Conservation (phyloP, 768 basidiomycete species). For the Tricholoma sp. region DNA sequence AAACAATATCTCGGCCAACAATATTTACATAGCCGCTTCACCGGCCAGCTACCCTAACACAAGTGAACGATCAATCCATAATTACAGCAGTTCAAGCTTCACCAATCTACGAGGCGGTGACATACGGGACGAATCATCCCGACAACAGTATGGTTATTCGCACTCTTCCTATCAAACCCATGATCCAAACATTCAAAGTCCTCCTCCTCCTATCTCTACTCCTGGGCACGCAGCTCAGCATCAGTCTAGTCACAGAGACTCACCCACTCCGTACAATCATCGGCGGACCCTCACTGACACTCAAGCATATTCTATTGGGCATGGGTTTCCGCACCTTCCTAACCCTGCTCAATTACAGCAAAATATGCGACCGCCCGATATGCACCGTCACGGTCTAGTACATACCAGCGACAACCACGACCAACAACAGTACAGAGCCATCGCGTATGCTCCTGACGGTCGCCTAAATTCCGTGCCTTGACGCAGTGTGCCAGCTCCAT, state of each 20-base stretch:
- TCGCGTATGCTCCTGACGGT: conserved; percentile 40
- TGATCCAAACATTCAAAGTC: conserved; percentile 34
- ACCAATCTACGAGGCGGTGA: conserved; percentile 30
- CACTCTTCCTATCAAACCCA: conserved; percentile 42
- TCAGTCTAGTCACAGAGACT: conserved; percentile 36
- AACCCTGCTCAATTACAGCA: conserved; percentile 37
- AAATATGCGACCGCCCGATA: conserved; percentile 38
- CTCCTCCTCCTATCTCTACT: conserved; percentile 30
- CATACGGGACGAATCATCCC: conserved; percentile 36
- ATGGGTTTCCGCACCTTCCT: conserved; percentile 45
- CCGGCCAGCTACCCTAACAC: conserved; percentile 42
- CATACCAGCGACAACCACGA: conserved; percentile 23
- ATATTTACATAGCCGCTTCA: conserved; percentile 31
- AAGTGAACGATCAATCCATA: conserved; percentile 44
- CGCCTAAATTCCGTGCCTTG: conserved; percentile 43
- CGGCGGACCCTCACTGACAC: conserved; percentile 57
- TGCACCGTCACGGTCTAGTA: conserved; percentile 34
- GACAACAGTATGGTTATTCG: conserved; percentile 50
- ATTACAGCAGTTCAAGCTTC: conserved; percentile 45
- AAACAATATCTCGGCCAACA: conserved; percentile 14
- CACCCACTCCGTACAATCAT: conserved; percentile 45
- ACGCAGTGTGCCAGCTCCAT: conserved; percentile 11
- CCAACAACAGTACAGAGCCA: conserved; percentile 28
- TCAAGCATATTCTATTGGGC: conserved; percentile 43
- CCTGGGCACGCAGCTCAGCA: conserved; percentile 29